These are phyloP conservation scores for Scleromitrula shiraiana DNA, from an alignment of 2,329 filamentous ascomycete species.

Conservation along the genomic window DNA sequence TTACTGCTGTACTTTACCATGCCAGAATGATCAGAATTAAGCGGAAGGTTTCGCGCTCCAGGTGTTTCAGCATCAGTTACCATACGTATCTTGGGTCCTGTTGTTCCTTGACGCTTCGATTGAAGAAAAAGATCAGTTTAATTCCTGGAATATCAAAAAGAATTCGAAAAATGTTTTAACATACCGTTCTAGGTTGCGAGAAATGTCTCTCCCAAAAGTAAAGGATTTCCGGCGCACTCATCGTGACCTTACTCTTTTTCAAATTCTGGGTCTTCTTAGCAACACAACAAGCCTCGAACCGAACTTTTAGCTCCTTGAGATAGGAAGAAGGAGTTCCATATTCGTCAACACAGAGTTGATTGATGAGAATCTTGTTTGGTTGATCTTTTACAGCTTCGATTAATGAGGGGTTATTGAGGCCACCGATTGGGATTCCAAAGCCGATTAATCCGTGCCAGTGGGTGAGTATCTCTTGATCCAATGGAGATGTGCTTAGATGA, in stretches of 20 bases:
- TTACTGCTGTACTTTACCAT: slow-evolving; percentile 6
- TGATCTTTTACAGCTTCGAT: slow-evolving; percentile 4
- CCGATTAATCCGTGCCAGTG: slow-evolving; percentile 6
- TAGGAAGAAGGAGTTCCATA: background rate
- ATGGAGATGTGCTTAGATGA: background rate
- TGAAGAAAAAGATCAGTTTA: background rate
- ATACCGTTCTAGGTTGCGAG: slow-evolving; percentile 2
- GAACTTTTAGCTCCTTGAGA: background rate
- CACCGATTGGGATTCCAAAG: slow-evolving; percentile 6
- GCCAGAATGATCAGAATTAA: slow-evolving; percentile 4
- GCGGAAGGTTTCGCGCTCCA: background rate
- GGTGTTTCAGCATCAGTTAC: slow-evolving; percentile 1
- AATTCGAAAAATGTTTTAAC: background rate
- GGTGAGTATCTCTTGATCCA: background rate
- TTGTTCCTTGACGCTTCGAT: background rate
- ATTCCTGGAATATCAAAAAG: background rate
- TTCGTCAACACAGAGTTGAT: slow-evolving; percentile 1
- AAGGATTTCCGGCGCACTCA: slow-evolving; percentile 3
- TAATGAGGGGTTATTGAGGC: background rate
- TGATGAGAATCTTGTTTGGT: slow-evolving; percentile 5
- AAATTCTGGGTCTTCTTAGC: too few relatives aligned
- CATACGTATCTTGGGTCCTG: background rate
- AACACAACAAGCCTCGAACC: slow-evolving; percentile 2
- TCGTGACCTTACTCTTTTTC: background rate
- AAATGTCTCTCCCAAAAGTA: slow-evolving; percentile 6